Base-by-base conservation (phyloP, 768 basidiomycete species). In the Rhodotorula graminis region DNA sequence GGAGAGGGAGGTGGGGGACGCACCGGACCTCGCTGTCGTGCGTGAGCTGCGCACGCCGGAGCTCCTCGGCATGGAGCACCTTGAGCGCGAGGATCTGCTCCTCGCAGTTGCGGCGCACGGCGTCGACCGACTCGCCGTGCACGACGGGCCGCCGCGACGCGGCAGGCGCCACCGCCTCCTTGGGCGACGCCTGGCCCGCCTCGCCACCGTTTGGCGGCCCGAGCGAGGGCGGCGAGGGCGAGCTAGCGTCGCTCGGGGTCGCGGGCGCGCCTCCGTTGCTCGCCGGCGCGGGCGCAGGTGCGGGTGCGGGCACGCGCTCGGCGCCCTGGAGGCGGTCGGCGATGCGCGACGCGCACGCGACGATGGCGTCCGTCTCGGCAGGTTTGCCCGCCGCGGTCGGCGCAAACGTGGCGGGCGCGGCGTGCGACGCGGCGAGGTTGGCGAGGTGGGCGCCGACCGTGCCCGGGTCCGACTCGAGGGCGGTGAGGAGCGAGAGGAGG, bases 381-480 rank as follows among this genome's bases (percentile, higher is more conserved):
- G 76, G 71, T 29, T 71, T 69, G 37, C 62, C 64, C 49, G 58
- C 55, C 3, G 65, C 62, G 25, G 44, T 57, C 7, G 68, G 15
- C 29, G 49, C 29, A 62, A 71, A 73, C n/a, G 67, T 61, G 1
- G 71, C 70, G 3, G 75, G 65, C 2, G 75, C 64, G 56, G 75
- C 72, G 37, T 65, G 66, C 3, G 47, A 40, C 52, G 58, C 65
- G 15, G 67, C 69, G 65, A 71, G 75, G 75, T 71, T 70, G 58
- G 58, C 40, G 53, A 76, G 66, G 68, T 74, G 71, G n/a, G 63
- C 21, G 3, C 81, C 65, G 59, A 73, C 61, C 21, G 79, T 78
- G 5, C 80, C 80, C 6, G 79, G 78, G 78, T 82, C 81, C 9
- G 75, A 40, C 27, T 79, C 78, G 69, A 77, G 65, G 9, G 77